Base-by-base conservation (phyloP, 371 early-diverging fungal species). In the Mucor saturninus region DNA sequence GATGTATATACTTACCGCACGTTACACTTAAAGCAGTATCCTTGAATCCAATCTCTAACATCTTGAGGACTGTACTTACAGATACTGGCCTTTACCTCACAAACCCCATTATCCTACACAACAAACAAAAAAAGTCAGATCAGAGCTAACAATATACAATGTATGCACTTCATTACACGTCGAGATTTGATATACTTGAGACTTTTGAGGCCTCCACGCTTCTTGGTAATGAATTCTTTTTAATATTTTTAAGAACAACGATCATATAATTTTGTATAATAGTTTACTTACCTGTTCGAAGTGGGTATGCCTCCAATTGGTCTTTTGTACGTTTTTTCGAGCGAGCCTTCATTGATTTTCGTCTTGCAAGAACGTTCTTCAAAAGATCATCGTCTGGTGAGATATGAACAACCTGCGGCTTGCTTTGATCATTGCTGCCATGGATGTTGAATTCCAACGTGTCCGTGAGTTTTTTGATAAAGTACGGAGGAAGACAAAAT, bases 11-110 rank as follows among this genome's bases (percentile, higher is more conserved):
- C 38, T 55, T 60, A 65, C 65, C 43, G 48, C 49, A 11, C 21
- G 14, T 50, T 14, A 28, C 65, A 65, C 1, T 4, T 39, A 0
- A 9, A 11, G 9, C 65, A 65, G 1, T 4, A 43, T 2, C 38
- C 42, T 42, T 21, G 37, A 0, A 65, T 31, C 65, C 65, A 65
- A 6, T 48, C 1, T 13, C 13, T 32, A n/a, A 50, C 40, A n/a
- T 55, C 35, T 4, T 9, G 15, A 37, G 65, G 61, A 4, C 26
- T 40, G 8, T 49, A 49, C 5, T 40, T 43, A 5, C 2, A 3
- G 9, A 43, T 4, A 43, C 43, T 11, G n/a, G 43, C 43, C n/a
- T 43, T 11, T 43, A 26, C 15, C 30, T 32, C 10, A 54, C 40
- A 8, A 3, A n/a, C 4, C 21, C 48, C 54, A 38, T 35, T 10